Conservation (phyloP, 352 stramenopile genomes). For the Phytopythium ostracodes region DNA sequence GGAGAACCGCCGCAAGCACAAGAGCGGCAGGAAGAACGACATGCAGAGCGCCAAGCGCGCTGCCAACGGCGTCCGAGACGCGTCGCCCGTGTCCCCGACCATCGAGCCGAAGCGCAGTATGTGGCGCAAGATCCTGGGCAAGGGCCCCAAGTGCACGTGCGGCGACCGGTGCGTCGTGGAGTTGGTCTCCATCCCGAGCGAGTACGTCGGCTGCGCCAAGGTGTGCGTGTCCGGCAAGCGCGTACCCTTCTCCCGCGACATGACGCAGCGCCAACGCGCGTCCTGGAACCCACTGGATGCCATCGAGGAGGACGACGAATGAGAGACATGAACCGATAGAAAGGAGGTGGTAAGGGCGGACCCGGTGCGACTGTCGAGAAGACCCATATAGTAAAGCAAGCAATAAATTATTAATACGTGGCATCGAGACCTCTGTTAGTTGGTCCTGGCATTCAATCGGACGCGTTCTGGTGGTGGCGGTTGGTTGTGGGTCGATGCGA, state of each 20-base stretch:
- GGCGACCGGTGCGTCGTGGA: slow-evolving; percentile 9
- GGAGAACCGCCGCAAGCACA: slow-evolving; percentile 9
- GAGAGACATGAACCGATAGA: background rate
- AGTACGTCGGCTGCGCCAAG: slow-evolving; percentile 36
- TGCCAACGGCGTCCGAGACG: slow-evolving; percentile 12
- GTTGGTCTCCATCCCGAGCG: slow-evolving; percentile 35
- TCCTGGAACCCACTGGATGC: slow-evolving; percentile 40
- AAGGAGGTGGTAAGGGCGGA: background rate
- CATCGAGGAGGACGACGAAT: slow-evolving; percentile 36
- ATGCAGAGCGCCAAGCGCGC: slow-evolving; percentile 17
- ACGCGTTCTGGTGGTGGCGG: too few species aligned
- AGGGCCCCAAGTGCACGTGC: slow-evolving; percentile 55
- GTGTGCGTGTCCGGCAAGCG: slow-evolving; percentile 48
- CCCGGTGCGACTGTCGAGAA: background rate
- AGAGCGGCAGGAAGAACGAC: slow-evolving; percentile 9
- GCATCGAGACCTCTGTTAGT: background rate
- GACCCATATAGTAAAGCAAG: background rate
- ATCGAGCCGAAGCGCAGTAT: slow-evolving; percentile 37
- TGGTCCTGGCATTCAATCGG: too few species aligned
- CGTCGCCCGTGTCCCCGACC: slow-evolving; percentile 8
- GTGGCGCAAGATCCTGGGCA: slow-evolving; percentile 51
- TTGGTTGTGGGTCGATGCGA: too few species aligned
- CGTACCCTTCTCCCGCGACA: slow-evolving; percentile 48
- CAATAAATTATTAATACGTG: background rate
- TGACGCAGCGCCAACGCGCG: slow-evolving; percentile 35